Evolutionary conservation across 345 rosid genomes (phyloP).

Genomic region (Murraya koenigii): DNA sequence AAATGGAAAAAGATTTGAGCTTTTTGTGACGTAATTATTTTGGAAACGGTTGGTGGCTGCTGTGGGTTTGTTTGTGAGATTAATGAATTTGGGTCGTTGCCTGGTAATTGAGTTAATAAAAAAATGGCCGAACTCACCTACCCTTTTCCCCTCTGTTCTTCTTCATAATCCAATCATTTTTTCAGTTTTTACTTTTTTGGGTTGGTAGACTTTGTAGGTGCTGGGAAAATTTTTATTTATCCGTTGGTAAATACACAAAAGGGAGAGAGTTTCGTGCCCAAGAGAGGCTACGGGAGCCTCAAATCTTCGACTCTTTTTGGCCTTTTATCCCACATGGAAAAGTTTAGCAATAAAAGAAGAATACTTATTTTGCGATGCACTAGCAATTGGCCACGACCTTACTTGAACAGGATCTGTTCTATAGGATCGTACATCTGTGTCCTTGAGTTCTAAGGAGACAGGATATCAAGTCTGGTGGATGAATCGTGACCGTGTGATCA

Average conservation of each 20-base stretch:
- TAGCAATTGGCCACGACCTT: fast-evolving
- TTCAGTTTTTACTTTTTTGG: neutral
- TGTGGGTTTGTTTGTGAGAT: neutral
- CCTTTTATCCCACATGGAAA: too few species aligned
- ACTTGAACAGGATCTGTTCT: slow-evolving; percentile 20
- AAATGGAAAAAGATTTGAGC: slow-evolving; percentile 18
- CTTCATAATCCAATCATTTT: neutral
- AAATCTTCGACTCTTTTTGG: too few species aligned
- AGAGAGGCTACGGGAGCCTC: too few species aligned
- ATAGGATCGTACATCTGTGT: slow-evolving; percentile 11
- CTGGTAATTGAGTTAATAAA: neutral
- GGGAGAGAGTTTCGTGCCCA: too few species aligned
- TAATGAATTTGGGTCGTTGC: neutral
- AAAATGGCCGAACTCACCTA: slow-evolving; percentile 1
- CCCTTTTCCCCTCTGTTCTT: neutral
- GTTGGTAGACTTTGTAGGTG: slow-evolving; percentile 2
- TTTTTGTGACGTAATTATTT: slow-evolving; percentile 4
- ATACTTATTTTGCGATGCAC: too few species aligned
- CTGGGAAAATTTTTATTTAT: too few species aligned
- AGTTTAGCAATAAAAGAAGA: too few species aligned
- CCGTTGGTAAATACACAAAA: too few species aligned
- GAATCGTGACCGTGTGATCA: neutral
- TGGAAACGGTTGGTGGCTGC: slow-evolving; percentile 27
- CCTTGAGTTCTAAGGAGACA: slow-evolving; percentile 11
- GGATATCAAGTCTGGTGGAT: neutral